These are phyloP conservation scores for Ceratocystis diversiconidia DNA, from an alignment of 2,329 filamentous ascomycete species.

Conservation along the genomic window DNA sequence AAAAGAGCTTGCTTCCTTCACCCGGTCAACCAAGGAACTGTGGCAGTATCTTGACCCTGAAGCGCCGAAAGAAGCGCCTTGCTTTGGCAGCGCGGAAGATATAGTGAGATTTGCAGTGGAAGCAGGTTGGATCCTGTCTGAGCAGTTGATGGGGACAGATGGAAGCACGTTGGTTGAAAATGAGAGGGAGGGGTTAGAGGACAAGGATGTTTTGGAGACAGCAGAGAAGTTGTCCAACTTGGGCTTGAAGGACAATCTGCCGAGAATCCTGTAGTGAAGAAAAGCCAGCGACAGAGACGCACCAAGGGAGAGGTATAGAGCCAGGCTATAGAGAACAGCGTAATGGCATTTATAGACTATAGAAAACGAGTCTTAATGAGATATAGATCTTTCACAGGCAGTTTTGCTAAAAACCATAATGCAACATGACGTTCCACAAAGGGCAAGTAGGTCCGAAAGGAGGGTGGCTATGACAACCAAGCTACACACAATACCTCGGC, in stretches of 20 bases:
- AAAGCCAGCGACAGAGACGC: conserved; percentile 11
- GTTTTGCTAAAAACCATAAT: not conserved
- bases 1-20: conserved; percentile 34
- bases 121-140: conserved; percentile 41
- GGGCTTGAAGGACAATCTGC: not conserved
- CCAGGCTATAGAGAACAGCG: not conserved
- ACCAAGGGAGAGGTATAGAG: not conserved
- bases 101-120: conserved; percentile 44
- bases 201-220: conserved; percentile 19
- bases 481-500: not conserved
- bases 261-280: not conserved
- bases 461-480: not conserved
- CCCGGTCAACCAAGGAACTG: conserved; percentile 36
- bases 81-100: conserved; percentile 42
- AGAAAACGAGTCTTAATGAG: not conserved
- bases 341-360: not conserved
- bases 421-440: not conserved
- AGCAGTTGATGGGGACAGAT: conserved; percentile 33
- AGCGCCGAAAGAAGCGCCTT: conserved; percentile 33
- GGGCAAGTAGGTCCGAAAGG: not conserved
- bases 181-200: conserved; percentile 17
- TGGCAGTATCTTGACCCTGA: conserved; percentile 40
- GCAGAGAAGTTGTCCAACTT: not conserved
- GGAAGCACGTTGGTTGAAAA: conserved; percentile 23
- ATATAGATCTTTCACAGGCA: not conserved